Percentiles rank a stretch among this genome's conserved stretches.
phyloP scores from a whole-genome alignment of 1,139 yeast genomes.

The Candida freyschussii region DNA sequence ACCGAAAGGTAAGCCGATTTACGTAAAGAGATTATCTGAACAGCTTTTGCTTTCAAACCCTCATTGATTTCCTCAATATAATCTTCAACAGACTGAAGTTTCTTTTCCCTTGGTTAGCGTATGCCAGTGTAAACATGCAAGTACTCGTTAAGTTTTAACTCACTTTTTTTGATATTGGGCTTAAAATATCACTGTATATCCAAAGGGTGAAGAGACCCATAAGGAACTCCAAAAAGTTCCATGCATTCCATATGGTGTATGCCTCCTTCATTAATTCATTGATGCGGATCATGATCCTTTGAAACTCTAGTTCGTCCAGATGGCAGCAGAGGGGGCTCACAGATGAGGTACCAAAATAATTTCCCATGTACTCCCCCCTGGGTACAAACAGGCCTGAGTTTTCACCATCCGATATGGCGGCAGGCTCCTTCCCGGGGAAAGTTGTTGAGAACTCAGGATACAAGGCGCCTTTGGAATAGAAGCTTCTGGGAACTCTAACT shows the following conservation, averaged over 20 bases:
- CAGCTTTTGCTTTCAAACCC: constrained; percentile 25
- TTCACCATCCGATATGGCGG: constrained; percentile 40
- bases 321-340: constrained; percentile 48
- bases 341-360: constrained; percentile 48
- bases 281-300: constrained; percentile 38
- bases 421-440: constrained; percentile 66
- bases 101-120: no score
- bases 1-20: constrained; percentile 60
- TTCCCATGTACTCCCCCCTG: constrained; percentile 37
- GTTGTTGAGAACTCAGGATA: constrained; percentile 56
- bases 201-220: constrained; percentile 47
- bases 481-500: constrained; percentile 58
- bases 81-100: constrained; percentile 39
- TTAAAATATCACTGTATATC: constrained; percentile 28
- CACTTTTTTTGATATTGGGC: constrained; percentile 23
- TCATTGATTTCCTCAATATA: constrained; percentile 43
- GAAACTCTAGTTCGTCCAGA: constrained; percentile 36
- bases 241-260: constrained; percentile 34
- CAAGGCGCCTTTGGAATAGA: constrained; percentile 27
- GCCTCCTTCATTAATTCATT: constrained; percentile 42
- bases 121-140: constrained; percentile 24
- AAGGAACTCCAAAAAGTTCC: constrained; percentile 37
- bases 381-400: constrained; percentile 28
- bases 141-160: constrained; percentile 10
- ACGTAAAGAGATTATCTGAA: constrained; percentile 49